Evolutionary conservation across 1,139 yeast genomes (phyloP).

Genomic region (Suzukiozyma palmioleophila): DNA sequence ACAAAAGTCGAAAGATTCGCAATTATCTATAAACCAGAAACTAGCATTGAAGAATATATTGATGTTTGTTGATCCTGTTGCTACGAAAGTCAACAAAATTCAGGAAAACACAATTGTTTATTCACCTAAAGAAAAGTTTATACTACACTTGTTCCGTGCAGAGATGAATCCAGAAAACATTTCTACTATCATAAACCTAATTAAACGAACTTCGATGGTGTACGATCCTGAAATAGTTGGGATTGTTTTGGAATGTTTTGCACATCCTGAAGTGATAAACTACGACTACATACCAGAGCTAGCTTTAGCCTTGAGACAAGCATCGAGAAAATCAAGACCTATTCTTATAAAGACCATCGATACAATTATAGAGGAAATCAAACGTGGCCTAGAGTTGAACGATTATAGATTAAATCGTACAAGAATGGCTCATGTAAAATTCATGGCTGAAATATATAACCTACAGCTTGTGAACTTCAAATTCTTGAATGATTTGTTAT

Average conservation of each 20-base stretch:
- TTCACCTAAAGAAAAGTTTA: conserved; percentile 45
- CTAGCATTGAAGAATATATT: conserved; percentile 60
- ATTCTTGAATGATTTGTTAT: conserved; percentile 52
- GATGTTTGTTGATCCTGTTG: conserved; percentile 59
- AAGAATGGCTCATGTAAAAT: conserved; percentile 59
- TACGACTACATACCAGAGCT: conserved; percentile 51
- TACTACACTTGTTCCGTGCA: conserved; percentile 44
- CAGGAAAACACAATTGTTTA: conserved; percentile 16
- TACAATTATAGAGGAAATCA: conserved; percentile 57
- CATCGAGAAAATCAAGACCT: conserved; percentile 27
- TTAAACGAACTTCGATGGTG: conserved; percentile 46
- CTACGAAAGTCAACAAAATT: conserved; percentile 21
- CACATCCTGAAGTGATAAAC: conserved; percentile 58
- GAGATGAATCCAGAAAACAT: conserved; percentile 44
- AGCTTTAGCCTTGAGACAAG: conserved; percentile 41
- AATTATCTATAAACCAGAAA: conserved; percentile 52
- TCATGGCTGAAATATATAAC: conserved; percentile 57
- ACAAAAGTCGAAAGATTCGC: conserved; percentile 45
- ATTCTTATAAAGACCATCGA: conserved; percentile 53
- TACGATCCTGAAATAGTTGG: conserved; percentile 33
- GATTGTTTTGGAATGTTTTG: conserved; percentile 49
- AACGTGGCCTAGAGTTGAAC: conserved; percentile 63
- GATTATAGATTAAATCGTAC: conserved; percentile 57
- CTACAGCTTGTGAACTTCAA: conserved; percentile 42
- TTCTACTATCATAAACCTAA: conserved; percentile 30